Conservation (phyloP, 2,329 filamentous ascomycete species). For the Penicillium olsonii region DNA sequence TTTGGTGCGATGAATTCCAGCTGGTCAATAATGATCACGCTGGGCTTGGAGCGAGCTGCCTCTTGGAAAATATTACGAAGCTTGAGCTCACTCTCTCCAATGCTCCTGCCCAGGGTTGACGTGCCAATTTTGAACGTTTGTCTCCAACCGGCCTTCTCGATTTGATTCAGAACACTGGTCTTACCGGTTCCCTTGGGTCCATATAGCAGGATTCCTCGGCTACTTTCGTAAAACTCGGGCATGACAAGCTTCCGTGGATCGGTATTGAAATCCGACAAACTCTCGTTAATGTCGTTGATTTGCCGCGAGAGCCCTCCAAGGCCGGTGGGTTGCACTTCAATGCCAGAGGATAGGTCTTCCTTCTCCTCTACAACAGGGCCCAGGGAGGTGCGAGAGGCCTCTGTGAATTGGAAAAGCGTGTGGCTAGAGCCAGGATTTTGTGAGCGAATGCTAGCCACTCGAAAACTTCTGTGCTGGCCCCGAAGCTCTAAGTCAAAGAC, state of each 20-base stretch:
- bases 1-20: conserved; percentile 70
- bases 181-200: conserved; percentile 86
- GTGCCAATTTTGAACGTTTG: conserved; percentile 57
- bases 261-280: conserved; percentile 59
- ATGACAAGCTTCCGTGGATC: conserved; percentile 31
- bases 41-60: conserved; percentile 69
- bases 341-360: conserved; percentile 11
- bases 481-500: conserved; percentile 64
- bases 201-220: conserved; percentile 70
- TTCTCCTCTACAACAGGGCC: conserved; percentile 24
- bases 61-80: conserved; percentile 70
- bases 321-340: conserved; percentile 45
- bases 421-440: conserved; percentile 39
- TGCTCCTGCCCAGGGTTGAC: conserved; percentile 34
- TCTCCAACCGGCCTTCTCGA: conserved; percentile 70
- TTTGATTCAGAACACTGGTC: conserved; percentile 67
- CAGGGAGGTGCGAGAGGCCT: conserved; percentile 35
- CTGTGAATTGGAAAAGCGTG: conserved; percentile 40
- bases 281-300: conserved; percentile 65
- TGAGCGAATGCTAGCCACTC: conserved; percentile 58
- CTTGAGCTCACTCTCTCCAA: conserved; percentile 51
- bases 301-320: conserved; percentile 70
- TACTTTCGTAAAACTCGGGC: conserved; percentile 45
- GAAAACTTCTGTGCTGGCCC: conserved; percentile 63
- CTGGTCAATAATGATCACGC: conserved; percentile 76